Evolutionary conservation across 805 yeast genomes (phyloP).

Genomic region (Ogataea ganodermae): DNA sequence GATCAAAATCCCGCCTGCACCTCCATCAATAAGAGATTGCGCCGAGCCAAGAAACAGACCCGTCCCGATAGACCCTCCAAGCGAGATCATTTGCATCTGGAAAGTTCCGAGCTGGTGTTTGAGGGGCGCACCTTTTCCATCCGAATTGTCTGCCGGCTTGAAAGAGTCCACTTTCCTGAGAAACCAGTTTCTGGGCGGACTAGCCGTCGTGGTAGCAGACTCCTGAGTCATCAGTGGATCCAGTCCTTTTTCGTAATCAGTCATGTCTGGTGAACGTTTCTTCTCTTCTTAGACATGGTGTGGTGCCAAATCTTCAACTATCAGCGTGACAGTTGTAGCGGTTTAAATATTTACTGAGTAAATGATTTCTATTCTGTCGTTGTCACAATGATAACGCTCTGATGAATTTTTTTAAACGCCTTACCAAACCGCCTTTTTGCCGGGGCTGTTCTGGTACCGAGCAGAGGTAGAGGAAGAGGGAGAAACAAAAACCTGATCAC

Average conservation of each 20-base stretch:
- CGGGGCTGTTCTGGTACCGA: neutral
- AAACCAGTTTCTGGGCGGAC: conserved; percentile 16
- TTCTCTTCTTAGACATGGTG: neutral
- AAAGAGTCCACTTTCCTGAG: conserved; percentile 27
- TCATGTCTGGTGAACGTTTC: neutral
- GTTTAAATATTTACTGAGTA: neutral
- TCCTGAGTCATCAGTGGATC: neutral
- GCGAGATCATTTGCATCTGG: conserved; percentile 66
- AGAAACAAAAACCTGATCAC: too few relatives aligned
- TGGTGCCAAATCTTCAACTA: neutral
- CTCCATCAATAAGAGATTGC: conserved; percentile 56
- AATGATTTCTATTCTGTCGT: conserved; percentile 1
- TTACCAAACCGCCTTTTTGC: neutral
- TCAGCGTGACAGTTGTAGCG: neutral
- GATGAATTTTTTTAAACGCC: too few relatives aligned
- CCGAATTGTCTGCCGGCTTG: conserved; percentile 31
- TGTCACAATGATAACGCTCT: neutral
- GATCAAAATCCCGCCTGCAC: conserved; percentile 64
- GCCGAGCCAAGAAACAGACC: conserved; percentile 72
- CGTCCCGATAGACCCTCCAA: conserved; percentile 69
- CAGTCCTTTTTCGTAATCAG: neutral
- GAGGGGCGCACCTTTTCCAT: conserved; percentile 11
- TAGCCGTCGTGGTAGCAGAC: neutral
- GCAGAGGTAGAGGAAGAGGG: too few relatives aligned
- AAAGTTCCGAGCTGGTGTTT: conserved; percentile 31